Conservation (phyloP, 768 basidiomycete species). For the Pleurotus platypus region DNA sequence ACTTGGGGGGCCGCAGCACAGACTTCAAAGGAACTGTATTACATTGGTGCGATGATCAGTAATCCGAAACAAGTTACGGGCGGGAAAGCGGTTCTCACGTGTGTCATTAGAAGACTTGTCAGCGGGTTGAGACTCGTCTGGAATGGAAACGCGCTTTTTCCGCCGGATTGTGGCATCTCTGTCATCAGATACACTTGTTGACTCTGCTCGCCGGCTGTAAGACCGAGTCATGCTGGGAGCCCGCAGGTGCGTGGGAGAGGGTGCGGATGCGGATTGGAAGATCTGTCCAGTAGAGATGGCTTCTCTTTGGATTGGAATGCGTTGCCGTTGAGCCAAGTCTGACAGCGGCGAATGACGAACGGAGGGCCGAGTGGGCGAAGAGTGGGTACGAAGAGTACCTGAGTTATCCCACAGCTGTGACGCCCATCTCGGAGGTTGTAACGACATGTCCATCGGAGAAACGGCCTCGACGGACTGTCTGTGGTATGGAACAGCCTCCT, state of each 20-base stretch:
- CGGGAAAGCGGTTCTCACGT: slow-evolving; percentile 33
- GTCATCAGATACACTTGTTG: slow-evolving; percentile 56
- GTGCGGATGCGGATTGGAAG: slow-evolving; percentile 73
- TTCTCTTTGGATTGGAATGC: slow-evolving; percentile 39
- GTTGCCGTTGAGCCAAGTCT: slow-evolving; percentile 35
- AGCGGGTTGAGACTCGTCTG: slow-evolving; percentile 30
- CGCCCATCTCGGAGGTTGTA: slow-evolving; percentile 62
- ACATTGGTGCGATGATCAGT: slow-evolving; percentile 11
- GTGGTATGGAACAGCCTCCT: slow-evolving; percentile 33
- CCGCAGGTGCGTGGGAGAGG: slow-evolving; percentile 41
- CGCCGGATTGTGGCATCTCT: slow-evolving; percentile 73
- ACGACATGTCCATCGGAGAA: slow-evolving; percentile 58
- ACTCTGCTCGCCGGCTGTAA: slow-evolving; percentile 68
- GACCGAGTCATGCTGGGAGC: slow-evolving; percentile 45
- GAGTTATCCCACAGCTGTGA: slow-evolving; percentile 60
- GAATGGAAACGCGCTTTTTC: slow-evolving; percentile 40
- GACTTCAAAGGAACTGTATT: slow-evolving; percentile 67
- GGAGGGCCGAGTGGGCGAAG: slow-evolving; percentile 37
- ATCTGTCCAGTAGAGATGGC: slow-evolving; percentile 46
- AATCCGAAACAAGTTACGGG: slow-evolving; percentile 13
- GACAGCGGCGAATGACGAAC: slow-evolving; percentile 46
- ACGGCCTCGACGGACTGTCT: slow-evolving; percentile 42
- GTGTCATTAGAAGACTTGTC: slow-evolving; percentile 37
- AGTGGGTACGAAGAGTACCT: slow-evolving; percentile 39
- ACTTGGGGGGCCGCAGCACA: slow-evolving; percentile 79